Percentiles rank a stretch among this genome's conserved stretches.
phyloP scores from a whole-genome alignment of 2,329 filamentous ascomycete genomes.

The Venturia carpophila region DNA sequence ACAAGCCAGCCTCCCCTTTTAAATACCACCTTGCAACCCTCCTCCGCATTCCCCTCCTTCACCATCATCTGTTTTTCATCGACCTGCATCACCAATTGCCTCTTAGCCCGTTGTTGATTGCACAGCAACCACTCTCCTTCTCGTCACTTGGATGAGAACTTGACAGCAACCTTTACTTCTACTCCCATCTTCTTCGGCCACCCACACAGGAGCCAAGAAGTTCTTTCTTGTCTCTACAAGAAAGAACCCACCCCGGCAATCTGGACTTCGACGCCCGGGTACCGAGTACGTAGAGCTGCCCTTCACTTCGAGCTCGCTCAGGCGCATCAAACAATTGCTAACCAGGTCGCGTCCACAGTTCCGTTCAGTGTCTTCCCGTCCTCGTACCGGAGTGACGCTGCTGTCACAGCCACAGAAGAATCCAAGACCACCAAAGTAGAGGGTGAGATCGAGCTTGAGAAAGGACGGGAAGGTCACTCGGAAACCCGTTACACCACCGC shows the following conservation, averaged over 20 bases:
- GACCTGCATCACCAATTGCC: slow-evolving; percentile 16
- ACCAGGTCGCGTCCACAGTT: slow-evolving; percentile 34
- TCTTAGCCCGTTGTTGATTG: slow-evolving; percentile 12
- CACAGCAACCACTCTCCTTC: not conserved
- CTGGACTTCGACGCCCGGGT: slow-evolving; percentile 99
- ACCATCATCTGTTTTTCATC: not conserved
- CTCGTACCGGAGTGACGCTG: slow-evolving; percentile 72
- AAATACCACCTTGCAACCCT: slow-evolving; percentile 7
- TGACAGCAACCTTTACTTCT: not conserved
- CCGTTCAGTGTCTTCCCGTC: slow-evolving; percentile 99
- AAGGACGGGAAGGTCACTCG: slow-evolving; percentile 94
- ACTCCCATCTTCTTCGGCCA: slow-evolving; percentile 8
- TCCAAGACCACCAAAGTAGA: slow-evolving; percentile 74
- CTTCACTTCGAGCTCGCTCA: not conserved
- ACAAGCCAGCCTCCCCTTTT: slow-evolving; percentile 14
- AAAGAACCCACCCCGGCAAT: slow-evolving; percentile 81
- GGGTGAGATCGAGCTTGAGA: slow-evolving; percentile 73
- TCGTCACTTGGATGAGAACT: slow-evolving; percentile 12
- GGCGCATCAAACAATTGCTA: not conserved
- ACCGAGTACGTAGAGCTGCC: slow-evolving; percentile 46
- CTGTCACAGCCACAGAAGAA: slow-evolving; percentile 46
- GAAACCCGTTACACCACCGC: slow-evolving; percentile 40
- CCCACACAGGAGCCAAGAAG: slow-evolving; percentile 36
- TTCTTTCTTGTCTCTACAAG: slow-evolving; percentile 63
- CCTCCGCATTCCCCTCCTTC: slow-evolving; percentile 2